Conservation (phyloP, 208 protist species). For the Leishmania guyanensis region DNA sequence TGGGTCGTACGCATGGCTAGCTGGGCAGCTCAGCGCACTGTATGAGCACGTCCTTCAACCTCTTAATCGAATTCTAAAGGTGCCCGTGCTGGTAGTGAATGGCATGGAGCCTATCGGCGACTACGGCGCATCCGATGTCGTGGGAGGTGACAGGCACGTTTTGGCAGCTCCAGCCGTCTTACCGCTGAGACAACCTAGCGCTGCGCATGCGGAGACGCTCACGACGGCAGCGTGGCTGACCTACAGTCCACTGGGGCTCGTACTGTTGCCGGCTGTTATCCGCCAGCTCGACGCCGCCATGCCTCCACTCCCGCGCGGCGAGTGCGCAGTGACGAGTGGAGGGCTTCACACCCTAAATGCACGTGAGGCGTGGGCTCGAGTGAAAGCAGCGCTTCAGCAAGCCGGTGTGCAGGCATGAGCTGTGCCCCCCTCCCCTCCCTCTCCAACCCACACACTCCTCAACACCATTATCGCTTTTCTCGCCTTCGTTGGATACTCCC, state of each 20-base stretch:
- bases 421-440: not conserved
- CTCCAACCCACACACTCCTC: not conserved
- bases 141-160: not conserved
- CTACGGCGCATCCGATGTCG: not conserved
- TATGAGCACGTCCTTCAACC: conserved; percentile 23
- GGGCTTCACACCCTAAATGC: not conserved
- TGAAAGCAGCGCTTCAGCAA: not conserved
- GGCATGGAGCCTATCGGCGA: not conserved
- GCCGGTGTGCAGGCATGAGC: conserved; percentile 14
- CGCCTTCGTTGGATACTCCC: not conserved
- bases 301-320: not conserved
- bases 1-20: conserved; percentile 19
- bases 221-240: conserved; percentile 20
- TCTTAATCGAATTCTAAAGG: conserved; percentile 19
- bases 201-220: not conserved
- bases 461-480: not conserved
- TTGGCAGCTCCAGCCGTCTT: not conserved
- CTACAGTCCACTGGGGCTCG: conserved; percentile 16
- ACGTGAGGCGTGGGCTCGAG: not conserved
- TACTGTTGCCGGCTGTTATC: conserved; percentile 19
- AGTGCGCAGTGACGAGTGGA: conserved; percentile 4
- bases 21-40: conserved; percentile 9
- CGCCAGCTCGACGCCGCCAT: not conserved
- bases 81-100: not conserved
- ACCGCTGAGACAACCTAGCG: not conserved